A percentile compares a stretch with the other conserved stretches of the same genome.
These are phyloP conservation scores for Ephemerocybe angulata DNA, from an alignment of 768 basidiomycete genomes.

Conservation along the genomic window DNA sequence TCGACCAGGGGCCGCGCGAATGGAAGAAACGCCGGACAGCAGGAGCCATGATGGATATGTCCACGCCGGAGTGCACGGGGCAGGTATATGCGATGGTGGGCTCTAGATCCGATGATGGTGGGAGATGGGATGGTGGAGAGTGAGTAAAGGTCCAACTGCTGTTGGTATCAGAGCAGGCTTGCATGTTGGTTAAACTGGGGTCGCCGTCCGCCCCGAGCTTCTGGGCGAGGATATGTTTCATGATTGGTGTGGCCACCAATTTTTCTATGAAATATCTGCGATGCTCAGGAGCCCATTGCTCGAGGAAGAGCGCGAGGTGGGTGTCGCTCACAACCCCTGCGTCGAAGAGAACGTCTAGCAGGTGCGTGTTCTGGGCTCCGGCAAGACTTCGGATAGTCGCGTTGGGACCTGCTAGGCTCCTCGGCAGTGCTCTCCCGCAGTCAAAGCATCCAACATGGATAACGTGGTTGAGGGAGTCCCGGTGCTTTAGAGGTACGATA, in stretches of 20 bases:
- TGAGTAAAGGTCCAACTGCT: too few relatives aligned
- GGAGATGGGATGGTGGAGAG: too few relatives aligned
- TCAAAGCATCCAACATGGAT: not conserved
- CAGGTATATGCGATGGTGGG: not conserved
- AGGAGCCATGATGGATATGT: not conserved
- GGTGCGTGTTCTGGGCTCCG: not conserved
- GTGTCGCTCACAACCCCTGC: not conserved
- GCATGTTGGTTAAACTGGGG: too few relatives aligned
- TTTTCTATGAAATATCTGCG: too few relatives aligned
- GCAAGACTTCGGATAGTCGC: not conserved
- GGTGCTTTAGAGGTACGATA: too few relatives aligned
- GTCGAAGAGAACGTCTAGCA: not conserved
- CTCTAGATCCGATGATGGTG: not conserved
- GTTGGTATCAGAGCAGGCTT: too few relatives aligned
- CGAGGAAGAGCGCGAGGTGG: not conserved
- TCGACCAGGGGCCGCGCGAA: constrained; percentile 16
- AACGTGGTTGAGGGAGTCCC: not conserved
- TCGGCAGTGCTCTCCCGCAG: too few relatives aligned
- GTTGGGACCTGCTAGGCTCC: not conserved
- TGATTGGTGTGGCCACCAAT: too few relatives aligned
- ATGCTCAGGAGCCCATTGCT: too few relatives aligned
- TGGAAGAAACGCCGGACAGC: constrained; percentile 16
- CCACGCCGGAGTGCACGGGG: not conserved
- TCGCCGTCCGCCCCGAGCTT: too few relatives aligned
- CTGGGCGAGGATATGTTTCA: too few relatives aligned